Base-by-base conservation (phyloP, 1,139 yeast species). In the Debaryomyces fabryi region DNA sequence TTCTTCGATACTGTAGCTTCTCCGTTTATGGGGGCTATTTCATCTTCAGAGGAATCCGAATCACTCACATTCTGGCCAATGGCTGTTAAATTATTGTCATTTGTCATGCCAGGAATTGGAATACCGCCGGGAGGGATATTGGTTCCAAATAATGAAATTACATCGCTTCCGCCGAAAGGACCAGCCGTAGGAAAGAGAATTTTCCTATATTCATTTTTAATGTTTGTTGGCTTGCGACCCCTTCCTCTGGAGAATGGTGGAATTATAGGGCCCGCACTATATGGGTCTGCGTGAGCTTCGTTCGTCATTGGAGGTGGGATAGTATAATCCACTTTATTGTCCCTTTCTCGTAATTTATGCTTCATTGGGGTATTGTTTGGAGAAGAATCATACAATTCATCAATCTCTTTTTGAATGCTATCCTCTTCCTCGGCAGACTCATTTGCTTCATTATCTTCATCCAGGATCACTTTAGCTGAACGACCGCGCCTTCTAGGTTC, bases 111-210 rank as follows among this genome's bases (percentile, higher is more conserved):
- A 1, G 79, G 74, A 10, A 74, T 57, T 1, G 79, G 76, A 13
- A 73, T 70, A 7, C 78, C 80, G 1, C 78, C 76, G 0, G 79
- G 76, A 8, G 86, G 84, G 1, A 82, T 74, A 56, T 84, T 83
- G 46, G 81, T 80, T 1, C 92, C 92, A 63, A 88, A 86, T 35
- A 88, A 74, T 0, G 96, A 84, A 2, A 84, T 76, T 1, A 86
- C 89, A 62, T 90, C 96, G 54, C 91, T 85, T 27, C 98, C 98
- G 24, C 97, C 97, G 72, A 93, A 93, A 2, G 98, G 96, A 0
- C 98, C 97, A n/a, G 91, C 89, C 0, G 96, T 90, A n/a, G 97
- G 96, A 59, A 86, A 89, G 41, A 90, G 69, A 39, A 93, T 78
- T 59, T 88, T 78, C 44, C 87, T 65, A 52, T 70, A 72, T 34